These are phyloP conservation scores for Baorangia bicolor DNA, from an alignment of 768 basidiomycete genomes.

Conservation along the genomic window DNA sequence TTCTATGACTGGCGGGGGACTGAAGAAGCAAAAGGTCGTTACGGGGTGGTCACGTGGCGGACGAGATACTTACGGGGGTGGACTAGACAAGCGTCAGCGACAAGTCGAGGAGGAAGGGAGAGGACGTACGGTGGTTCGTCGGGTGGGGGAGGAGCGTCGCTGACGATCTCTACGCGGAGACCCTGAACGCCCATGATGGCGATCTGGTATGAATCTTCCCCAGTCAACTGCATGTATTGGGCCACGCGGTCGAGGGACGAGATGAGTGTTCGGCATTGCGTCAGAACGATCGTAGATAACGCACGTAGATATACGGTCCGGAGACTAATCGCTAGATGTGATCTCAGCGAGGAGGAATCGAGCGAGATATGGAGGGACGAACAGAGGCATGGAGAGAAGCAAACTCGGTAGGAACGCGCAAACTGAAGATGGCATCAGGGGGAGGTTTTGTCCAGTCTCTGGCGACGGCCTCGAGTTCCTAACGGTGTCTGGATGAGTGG, in stretches of 20 bases:
- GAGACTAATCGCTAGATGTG: constrained; percentile 66
- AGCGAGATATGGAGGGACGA: constrained; percentile 31
- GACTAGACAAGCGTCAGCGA: constrained; percentile 30
- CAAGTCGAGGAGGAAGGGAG: background rate
- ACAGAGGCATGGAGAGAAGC: constrained; percentile 84
- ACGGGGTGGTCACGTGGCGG: constrained; percentile 11
- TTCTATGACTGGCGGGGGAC: constrained; percentile 72
- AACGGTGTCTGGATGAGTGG: constrained; percentile 6
- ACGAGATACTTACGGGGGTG: constrained; percentile 47
- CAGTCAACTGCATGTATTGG: constrained; percentile 55
- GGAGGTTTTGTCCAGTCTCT: constrained; percentile 87
- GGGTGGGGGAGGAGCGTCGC: constrained; percentile 81
- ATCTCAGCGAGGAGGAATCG: constrained; percentile 21
- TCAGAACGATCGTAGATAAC: constrained; percentile 27
- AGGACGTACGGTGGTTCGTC: constrained; percentile 72
- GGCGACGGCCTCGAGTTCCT: constrained; percentile 82
- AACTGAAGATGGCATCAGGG: constrained; percentile 68
- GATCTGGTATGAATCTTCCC: constrained; percentile 87
- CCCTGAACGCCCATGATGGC: constrained; percentile 82
- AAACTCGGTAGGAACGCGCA: constrained; percentile 85
- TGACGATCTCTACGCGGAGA: constrained; percentile 81
- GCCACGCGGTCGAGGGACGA: constrained; percentile 21
- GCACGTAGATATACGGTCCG: constrained; percentile 81
- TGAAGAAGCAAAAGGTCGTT: constrained; percentile 18
- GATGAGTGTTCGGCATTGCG: constrained; percentile 9